Percentiles rank a stretch among this genome's conserved stretches.
Evolutionary conservation across 1,139 yeast species (phyloP).

Genomic region (Pichia sp.): DNA sequence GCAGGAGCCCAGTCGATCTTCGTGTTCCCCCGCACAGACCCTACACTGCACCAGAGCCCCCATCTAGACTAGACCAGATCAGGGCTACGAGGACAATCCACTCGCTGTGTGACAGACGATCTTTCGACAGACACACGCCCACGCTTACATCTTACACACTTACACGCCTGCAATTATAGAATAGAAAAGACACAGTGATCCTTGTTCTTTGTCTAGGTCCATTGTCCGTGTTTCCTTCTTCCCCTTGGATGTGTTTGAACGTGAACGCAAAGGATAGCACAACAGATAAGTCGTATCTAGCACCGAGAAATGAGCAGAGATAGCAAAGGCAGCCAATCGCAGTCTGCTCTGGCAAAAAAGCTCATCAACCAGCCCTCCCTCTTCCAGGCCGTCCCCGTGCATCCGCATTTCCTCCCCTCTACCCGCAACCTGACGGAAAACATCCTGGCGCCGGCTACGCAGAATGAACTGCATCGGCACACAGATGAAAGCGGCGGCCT

Average conservation of each 20-base stretch:
- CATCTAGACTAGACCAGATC: too few species aligned
- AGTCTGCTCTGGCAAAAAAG: not conserved
- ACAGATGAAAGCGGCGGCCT: not conserved
- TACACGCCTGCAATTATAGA: too few species aligned
- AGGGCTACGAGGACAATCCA: too few species aligned
- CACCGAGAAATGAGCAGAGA: not conserved
- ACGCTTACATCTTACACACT: too few species aligned
- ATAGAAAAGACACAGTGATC: too few species aligned
- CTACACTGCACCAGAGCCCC: too few species aligned
- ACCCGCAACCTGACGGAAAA: constrained; percentile 2
- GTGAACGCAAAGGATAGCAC: not conserved
- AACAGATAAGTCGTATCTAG: not conserved
- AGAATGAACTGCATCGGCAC: not conserved
- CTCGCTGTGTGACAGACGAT: too few species aligned
- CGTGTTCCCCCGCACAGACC: not conserved
- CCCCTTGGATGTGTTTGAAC: not conserved
- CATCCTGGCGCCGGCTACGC: not conserved
- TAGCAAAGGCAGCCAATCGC: not conserved
- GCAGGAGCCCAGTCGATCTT: not conserved
- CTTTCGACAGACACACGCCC: too few species aligned
- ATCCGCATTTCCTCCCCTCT: constrained; percentile 11
- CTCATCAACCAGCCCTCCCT: constrained; percentile 1
- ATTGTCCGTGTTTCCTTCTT: not conserved
- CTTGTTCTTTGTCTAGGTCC: not conserved
- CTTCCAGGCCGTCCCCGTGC: constrained; percentile 5